Base-by-base conservation (phyloP, 805 yeast genomes). In the Barnettozyma vustinii region DNA sequence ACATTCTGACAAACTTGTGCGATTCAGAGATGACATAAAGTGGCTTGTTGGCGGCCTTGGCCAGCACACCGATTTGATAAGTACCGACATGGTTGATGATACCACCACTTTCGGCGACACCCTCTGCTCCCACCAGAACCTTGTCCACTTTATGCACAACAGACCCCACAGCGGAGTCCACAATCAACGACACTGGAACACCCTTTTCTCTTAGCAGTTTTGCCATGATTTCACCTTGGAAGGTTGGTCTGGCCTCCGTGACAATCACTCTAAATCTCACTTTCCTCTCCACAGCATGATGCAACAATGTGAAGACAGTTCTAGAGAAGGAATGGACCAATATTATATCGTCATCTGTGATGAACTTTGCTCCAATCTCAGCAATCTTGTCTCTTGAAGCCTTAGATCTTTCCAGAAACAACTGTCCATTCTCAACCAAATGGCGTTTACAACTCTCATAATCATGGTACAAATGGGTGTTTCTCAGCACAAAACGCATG, bases 101-200 rank as follows among this genome's bases (percentile, higher is more conserved):
- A 32, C 99, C 99, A 49, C 99, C 99, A 64, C 95, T 85, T 71
- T 94, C 99, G 3, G 96, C 96, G 4, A 94, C 99, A 57, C 99
- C 99, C 68, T 94, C 99, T 1, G 99, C 99, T 48, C 99, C 99
- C 56, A 94, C 94, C 55, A 94, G 78, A 5, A 94, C 87, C 67
- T 94, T 92, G 69, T 92, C 96, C 13, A 91, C 90, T 65, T 87
- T 86, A 65, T 89, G 91, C 51, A 94, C 83, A 36, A 90, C 88
- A 57, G 83, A 89, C 0, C 98, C 98, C 13, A 92, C 97, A 8
- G 96, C 96, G 47, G 89, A 82, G 64, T 94, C 99, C 16, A 88
- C 91, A 44, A 94, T 87, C 46, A 90, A 74, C 46, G 88, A 83
- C 12, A 85, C 94, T 0, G 98, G 98, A 12, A 94, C 87, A 15